phyloP scores from a whole-genome alignment of 2,329 filamentous ascomycete species.

The Arthroderma sp. region DNA sequence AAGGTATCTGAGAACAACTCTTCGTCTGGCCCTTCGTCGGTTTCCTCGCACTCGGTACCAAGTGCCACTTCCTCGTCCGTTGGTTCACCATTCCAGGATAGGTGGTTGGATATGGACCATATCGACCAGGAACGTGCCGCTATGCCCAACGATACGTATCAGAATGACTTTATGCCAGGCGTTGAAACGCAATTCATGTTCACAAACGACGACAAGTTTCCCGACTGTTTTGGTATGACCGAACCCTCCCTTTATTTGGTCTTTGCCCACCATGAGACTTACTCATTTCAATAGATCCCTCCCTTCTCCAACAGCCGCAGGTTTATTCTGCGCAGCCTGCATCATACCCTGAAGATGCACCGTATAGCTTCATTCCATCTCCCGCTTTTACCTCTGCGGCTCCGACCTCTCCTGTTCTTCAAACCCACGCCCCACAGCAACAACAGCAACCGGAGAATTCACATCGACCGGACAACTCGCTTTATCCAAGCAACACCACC shows the following conservation, averaged over 20 bases:
- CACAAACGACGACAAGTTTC: constrained; percentile 31
- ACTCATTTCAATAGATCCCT: constrained; percentile 37
- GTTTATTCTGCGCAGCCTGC: constrained; percentile 20
- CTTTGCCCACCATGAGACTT: constrained; percentile 1
- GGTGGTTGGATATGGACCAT: constrained; percentile 42
- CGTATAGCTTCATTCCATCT: constrained; percentile 17
- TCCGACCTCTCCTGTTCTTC: constrained; percentile 24
- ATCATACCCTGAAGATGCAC: constrained; percentile 22
- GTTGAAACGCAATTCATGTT: constrained; percentile 31
- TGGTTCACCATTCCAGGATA: constrained; percentile 52
- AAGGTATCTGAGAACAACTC: constrained; percentile 20
- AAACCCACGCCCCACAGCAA: constrained; percentile 10
- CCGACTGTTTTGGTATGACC: constrained; percentile 34
- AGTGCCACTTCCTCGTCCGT: constrained; percentile 52
- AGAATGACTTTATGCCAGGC: constrained; percentile 37
- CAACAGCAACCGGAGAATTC: constrained; percentile 14
- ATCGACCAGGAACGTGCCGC: constrained; percentile 52
- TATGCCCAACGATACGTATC: constrained; percentile 47
- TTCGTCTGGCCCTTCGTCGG: constrained; percentile 45
- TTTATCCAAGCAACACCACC: constrained; percentile 45
- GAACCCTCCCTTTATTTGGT: constrained; percentile 20
- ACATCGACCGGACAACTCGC: constrained; percentile 37
- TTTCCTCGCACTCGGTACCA: constrained; percentile 45
- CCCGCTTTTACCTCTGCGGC: constrained; percentile 22
- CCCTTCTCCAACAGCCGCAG: constrained; percentile 41